A percentile compares a stretch with the other conserved stretches of the same genome.
Evolutionary conservation across 164 flowering plant genomes (phyloP).

Genomic region (Cinnamomum chago): DNA sequence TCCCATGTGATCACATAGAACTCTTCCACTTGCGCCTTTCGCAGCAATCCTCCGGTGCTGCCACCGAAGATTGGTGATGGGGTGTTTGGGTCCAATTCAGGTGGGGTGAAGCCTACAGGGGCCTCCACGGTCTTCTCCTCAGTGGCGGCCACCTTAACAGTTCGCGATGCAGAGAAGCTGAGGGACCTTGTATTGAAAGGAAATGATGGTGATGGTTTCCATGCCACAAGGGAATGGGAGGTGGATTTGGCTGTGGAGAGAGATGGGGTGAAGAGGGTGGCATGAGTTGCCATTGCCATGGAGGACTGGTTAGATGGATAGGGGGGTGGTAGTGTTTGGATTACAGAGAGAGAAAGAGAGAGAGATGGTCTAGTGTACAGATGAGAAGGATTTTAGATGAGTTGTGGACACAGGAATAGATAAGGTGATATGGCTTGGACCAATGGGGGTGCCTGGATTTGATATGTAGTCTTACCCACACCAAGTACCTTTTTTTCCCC

Average conservation of each 20-base stretch:
- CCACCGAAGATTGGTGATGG: slow-evolving; percentile 93
- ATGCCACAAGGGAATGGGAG: slow-evolving; percentile 28
- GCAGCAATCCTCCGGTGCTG: slow-evolving; percentile 76
- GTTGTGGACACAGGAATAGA: slow-evolving; percentile 40
- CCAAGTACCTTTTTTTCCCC: neutral
- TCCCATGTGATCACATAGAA: slow-evolving; percentile 93
- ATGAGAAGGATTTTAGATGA: slow-evolving; percentile 12
- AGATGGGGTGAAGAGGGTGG: slow-evolving; percentile 46
- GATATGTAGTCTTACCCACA: slow-evolving; percentile 31
- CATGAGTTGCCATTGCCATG: slow-evolving; percentile 6
- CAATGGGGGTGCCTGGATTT: slow-evolving; percentile 51
- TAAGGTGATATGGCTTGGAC: slow-evolving; percentile 54
- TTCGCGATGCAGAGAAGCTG: neutral
- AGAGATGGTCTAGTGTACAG: neutral
- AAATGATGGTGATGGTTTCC: neutral
- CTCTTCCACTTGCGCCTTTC: slow-evolving; percentile 88
- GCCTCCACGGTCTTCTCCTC: slow-evolving; percentile 3
- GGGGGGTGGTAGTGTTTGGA: neutral
- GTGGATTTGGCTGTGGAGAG: slow-evolving; percentile 37
- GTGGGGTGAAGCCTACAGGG: slow-evolving; percentile 85
- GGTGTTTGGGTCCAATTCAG: slow-evolving; percentile 75
- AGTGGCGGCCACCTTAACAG: neutral
- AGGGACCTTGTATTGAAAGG: neutral
- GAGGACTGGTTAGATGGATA: too few species aligned
- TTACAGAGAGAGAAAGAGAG: slow-evolving; percentile 23